Conservation (phyloP, 2,329 filamentous ascomycete species). For the Cercospora nicotianae region DNA sequence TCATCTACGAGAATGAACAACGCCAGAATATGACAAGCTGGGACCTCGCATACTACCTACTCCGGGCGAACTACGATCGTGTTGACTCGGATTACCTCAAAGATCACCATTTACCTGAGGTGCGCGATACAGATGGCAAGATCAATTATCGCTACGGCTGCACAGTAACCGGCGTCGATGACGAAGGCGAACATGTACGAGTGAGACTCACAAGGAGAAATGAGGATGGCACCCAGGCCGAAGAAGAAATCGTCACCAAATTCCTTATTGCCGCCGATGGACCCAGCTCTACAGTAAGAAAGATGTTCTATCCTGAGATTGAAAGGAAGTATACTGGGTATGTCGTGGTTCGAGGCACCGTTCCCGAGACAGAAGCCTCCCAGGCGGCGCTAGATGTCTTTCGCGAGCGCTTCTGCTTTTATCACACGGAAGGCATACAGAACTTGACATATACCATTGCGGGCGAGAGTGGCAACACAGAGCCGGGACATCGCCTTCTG, state of each 20-base stretch:
- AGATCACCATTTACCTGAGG: slow-evolving; percentile 27
- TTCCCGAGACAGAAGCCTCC: slow-evolving; percentile 39
- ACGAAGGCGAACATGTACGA: slow-evolving; percentile 32
- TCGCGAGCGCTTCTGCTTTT: slow-evolving; percentile 46
- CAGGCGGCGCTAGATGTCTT: slow-evolving; percentile 39
- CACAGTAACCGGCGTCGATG: slow-evolving; percentile 34
- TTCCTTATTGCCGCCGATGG: slow-evolving; percentile 50
- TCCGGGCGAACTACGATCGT: slow-evolving; percentile 51
- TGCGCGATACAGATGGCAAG: slow-evolving; percentile 27
- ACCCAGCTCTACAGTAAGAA: slow-evolving; percentile 35
- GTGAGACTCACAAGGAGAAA: slow-evolving; percentile 31
- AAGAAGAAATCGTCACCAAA: slow-evolving; percentile 34
- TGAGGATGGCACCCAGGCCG: slow-evolving; percentile 27
- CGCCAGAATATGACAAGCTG: slow-evolving; percentile 50
- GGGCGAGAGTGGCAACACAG: slow-evolving; percentile 43
- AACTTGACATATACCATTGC: slow-evolving; percentile 49
- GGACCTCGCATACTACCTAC: slow-evolving; percentile 48
- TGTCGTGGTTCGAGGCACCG: slow-evolving; percentile 38
- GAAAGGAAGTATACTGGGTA: slow-evolving; percentile 39
- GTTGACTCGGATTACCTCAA: slow-evolving; percentile 36
- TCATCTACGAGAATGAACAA: slow-evolving; percentile 36
- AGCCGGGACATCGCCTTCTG: slow-evolving; percentile 45
- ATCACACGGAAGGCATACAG: slow-evolving; percentile 41
- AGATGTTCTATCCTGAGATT: slow-evolving; percentile 34
- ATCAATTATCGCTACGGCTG: slow-evolving; percentile 37